Base-by-base conservation (phyloP, 2,329 filamentous ascomycete species). In the Colletotrichum melonis region DNA sequence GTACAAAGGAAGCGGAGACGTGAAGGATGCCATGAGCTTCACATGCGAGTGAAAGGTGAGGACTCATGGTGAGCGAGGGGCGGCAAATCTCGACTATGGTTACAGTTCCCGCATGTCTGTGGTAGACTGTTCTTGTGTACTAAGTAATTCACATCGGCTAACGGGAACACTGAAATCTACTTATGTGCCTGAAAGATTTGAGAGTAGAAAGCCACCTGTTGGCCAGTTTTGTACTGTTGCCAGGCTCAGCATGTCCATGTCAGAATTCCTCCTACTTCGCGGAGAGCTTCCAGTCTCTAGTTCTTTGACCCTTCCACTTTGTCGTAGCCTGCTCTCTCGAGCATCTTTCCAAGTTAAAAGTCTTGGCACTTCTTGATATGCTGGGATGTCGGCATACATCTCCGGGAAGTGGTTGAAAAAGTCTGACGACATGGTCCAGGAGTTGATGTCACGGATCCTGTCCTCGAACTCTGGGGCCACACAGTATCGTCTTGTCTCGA, bases 351-450 rank as follows among this genome's bases (percentile, higher is more conserved):
- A 49, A n/a, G 42, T 49, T 26, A 69, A 26, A 14, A 22, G 16
- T 42, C 49, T 56, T 38, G 64, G 56, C 5, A 68, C 52, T 26
- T 63, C 64, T 54, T 62, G 64, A 30, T 57, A 67, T 4, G 52
- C 58, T n/a, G 73, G 73, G 24, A 74, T 74, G 9, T 74, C 73
- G 14, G 63, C 55, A 38, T 67, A 68, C 30, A 74, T 62, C 57
- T 80, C 79, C 1, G 79, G 79, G 4, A 79, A 80, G 3, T 75
- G 76, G 0, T 64, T 11, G 26, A 80, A 80, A 54, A 80, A 77
- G 9, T 80, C 79, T 0, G 68, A 32, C 1, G 75, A 74, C 79
- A 80, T 80, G 2, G 78, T 78, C 79, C 79, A 80, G 1, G 75
- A 49, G 12, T 78, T 77, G 9, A 80, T 78, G 5, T 80, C 77